Evolutionary conservation across 2,329 filamentous ascomycete genomes (phyloP).

Genomic region (Trichoderma sp.): DNA sequence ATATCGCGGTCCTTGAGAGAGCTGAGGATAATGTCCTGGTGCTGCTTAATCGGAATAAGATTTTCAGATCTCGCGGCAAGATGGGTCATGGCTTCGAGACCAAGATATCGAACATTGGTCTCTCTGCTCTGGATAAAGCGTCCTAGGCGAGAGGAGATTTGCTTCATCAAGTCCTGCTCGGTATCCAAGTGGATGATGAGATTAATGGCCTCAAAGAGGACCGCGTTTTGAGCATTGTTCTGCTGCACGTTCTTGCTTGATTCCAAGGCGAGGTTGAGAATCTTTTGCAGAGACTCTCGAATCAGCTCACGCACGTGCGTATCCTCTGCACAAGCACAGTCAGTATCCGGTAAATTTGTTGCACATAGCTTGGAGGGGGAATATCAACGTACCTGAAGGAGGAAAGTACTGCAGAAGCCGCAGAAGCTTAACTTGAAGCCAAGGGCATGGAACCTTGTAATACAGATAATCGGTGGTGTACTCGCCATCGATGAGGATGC

Average conservation of each 20-base stretch:
- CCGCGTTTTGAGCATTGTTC: slow-evolving; percentile 97
- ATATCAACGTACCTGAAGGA: slow-evolving; percentile 67
- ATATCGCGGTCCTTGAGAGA: slow-evolving; percentile 95
- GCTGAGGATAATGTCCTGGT: slow-evolving; percentile 92
- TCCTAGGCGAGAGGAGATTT: slow-evolving; percentile 85
- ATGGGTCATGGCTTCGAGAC: slow-evolving; percentile 97
- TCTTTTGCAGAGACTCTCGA: slow-evolving; percentile 84
- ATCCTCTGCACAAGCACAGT: slow-evolving; percentile 62
- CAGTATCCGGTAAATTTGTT: not conserved
- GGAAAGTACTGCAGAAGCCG: slow-evolving; percentile 93
- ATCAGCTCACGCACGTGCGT: slow-evolving; percentile 89
- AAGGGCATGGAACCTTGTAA: slow-evolving; percentile 99
- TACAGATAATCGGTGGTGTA: slow-evolving; percentile 91
- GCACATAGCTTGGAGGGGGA: not conserved
- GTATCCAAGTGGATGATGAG: slow-evolving; percentile 97
- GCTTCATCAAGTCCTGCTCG: slow-evolving; percentile 90
- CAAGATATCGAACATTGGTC: slow-evolving; percentile 95
- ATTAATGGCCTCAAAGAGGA: slow-evolving; percentile 97
- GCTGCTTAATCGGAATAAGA: slow-evolving; percentile 94
- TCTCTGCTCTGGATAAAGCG: slow-evolving; percentile 96
- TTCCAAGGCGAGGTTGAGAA: slow-evolving; percentile 87
- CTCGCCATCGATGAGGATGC: slow-evolving; percentile 86
- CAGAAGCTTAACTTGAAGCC: slow-evolving; percentile 94
- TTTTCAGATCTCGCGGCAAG: slow-evolving; percentile 91
- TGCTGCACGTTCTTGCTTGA: slow-evolving; percentile 98